Percentiles rank a stretch among this genome's conserved stretches.
These are phyloP conservation scores for Colletotrichum melonis DNA, from an alignment of 2,329 filamentous ascomycete genomes.

Conservation along the genomic window DNA sequence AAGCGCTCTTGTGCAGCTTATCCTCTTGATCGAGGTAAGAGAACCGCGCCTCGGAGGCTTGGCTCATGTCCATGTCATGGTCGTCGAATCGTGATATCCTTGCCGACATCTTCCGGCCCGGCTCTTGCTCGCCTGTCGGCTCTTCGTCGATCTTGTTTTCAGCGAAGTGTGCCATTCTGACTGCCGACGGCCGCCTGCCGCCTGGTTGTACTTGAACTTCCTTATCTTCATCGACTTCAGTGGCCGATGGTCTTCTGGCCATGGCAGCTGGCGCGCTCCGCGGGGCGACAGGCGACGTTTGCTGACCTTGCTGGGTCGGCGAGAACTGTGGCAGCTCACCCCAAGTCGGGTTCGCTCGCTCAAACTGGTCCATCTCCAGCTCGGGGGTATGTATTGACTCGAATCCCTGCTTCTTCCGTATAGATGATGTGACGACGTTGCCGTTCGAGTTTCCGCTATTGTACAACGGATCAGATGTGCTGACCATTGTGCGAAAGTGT, in stretches of 20 bases:
- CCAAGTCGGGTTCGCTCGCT: slow-evolving; percentile 12
- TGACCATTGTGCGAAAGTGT: slow-evolving; percentile 37
- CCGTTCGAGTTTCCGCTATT: slow-evolving; percentile 1
- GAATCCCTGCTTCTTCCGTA: slow-evolving; percentile 31
- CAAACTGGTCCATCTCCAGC: slow-evolving; percentile 29
- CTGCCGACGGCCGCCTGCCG: background rate
- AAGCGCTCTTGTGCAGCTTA: slow-evolving; percentile 12
- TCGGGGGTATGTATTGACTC: background rate
- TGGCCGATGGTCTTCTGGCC: background rate
- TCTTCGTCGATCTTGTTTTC: slow-evolving; percentile 6
- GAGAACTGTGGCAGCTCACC: background rate
- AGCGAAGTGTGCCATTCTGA: background rate
- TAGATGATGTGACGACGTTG: slow-evolving; percentile 9
- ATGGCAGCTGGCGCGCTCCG: background rate
- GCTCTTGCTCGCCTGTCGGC: background rate
- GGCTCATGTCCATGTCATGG: slow-evolving; percentile 26
- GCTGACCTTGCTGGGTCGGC: background rate
- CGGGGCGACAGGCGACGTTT: background rate
- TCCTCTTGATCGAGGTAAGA: slow-evolving; percentile 33
- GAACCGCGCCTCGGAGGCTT: slow-evolving; percentile 31
- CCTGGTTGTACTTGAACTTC: background rate
- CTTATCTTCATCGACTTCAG: background rate
- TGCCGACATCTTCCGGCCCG: slow-evolving; percentile 24
- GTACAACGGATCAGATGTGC: slow-evolving; percentile 23
- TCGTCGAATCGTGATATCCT: slow-evolving; percentile 28